Base-by-base conservation (phyloP, 2,329 filamentous ascomycete genomes). In the Scleromitrula shiraiana region DNA sequence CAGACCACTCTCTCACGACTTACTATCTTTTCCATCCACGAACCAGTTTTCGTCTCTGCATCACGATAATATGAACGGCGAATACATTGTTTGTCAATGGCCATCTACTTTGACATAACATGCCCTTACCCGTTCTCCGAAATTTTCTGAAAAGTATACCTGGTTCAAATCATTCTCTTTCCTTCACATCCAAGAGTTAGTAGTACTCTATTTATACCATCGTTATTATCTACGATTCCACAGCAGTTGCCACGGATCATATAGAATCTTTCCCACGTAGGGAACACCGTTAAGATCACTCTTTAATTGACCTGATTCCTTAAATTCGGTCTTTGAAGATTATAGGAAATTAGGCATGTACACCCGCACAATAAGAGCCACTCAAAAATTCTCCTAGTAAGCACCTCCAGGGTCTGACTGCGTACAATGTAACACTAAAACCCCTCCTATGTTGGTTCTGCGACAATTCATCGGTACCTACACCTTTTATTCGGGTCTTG, bases 21-120 rank as follows among this genome's bases (percentile, higher is more conserved):
- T n/a, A n/a, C 23, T 44, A 7, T 33, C 36, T 9, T 29, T 24
- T 32, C 9, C n/a, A 37, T 29, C 32, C 38, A 20, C 37, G 15
- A 19, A 20, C 26, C n/a, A 26, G 23, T 41, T 47, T 33, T 47
- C 37, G 44, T 35, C 23, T 35, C 51, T 45, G 49, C 49, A 49
- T 40, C 44, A 49, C 49, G 49, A 53, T 46, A 53, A 51, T 42
- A 22, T 20, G 24, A 44, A 35, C 48, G 48, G 33, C 27, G 36
- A 22, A 30, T 41, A 19, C 44, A n/a, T 20, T 39, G 23, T 26
- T 23, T 41, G 23, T 41, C 44, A 41, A 41, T 41, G 44, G 36
- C 26, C 35, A 41, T 23, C 44, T 41, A 39, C 44, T 22, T 33
- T 41, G 27, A 41, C 29, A 41, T 41, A 23, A 14, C 5, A 41